Base-by-base conservation (phyloP, 1,284 basidiomycete genomes). In the Boletus subluridellus region DNA sequence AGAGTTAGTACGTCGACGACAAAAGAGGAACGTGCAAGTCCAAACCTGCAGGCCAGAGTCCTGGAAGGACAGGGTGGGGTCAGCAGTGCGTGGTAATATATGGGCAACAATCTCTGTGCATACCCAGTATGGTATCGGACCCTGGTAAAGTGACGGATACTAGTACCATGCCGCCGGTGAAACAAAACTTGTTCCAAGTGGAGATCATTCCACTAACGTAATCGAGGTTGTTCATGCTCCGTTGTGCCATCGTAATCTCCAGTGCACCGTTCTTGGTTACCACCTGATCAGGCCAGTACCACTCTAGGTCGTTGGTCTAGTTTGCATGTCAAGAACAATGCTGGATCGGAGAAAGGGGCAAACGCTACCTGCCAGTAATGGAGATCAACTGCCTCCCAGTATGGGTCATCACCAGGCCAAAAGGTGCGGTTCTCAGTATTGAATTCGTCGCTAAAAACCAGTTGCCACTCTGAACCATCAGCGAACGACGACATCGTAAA, bases 161-260 rank as follows among this genome's bases (percentile, higher is more conserved):
- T 66, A 88, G 82, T 49, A 94, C 75, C 58, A 92, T 76, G 26
- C 92, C 92, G 38, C 93, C 92, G 1, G 90, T 94, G 76, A 98
- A 98, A 75, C 95, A 98, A 68, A 98, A 91, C 73, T 97, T 94
- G 73, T 94, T 94, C 92, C 92, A 94, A 11, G 82, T 82, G 30
- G 85, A 77, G 67, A 92, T 75, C 79, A 87, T 78, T 0, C 85
- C 89, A 30, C 89, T 84, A 61, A 86, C 79, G 70, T 88, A 96
- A 66, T 91, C 75, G 61, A 97, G 78, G 55, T 82, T 84, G 73
- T 97, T 88, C 44, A 79, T 88, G 48, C 77, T 65, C 67, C 85
- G 86, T 62, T 83, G 66, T 0, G 80, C 83, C 62, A 95, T 73
- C 0, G 89, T 93, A 66, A 98, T 89, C 66, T 89, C 82, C 41